Base-by-base conservation (phyloP, 345 rosid genomes). In the Eucalyptus marginata region DNA sequence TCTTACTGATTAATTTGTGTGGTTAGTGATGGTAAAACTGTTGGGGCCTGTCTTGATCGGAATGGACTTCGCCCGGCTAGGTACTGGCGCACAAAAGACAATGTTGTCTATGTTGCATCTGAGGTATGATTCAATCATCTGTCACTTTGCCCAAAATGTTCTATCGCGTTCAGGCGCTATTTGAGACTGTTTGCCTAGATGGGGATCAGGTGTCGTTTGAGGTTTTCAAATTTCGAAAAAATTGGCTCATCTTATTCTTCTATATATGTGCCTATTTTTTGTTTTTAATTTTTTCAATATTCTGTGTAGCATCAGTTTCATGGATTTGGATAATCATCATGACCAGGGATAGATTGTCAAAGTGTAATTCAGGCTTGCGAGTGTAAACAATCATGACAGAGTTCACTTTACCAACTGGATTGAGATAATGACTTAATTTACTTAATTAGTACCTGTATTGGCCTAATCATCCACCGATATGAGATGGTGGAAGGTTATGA, bases 11-110 rank as follows among this genome's bases (percentile, higher is more conserved):
- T 91, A 89, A 86, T 93, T 92, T 89, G 86, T 92, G 90, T 91
- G 92, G 89, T 90, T 93, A 98, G 99, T 94, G 99, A 98, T 93
- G 99, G 99, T 90, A 98, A 98, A 94, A 98, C 98, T 92, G 98
- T 98, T 86, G 99, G 99, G 79, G 99, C 99, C 88, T 95, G 97
- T 91, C 99, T 98, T 88, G 99, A 98, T 90, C 95, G 99, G 83
- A 98, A 98, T 88, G 99, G 99, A 58, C 99, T 98, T 93, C 99
- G 99, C 89, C 99, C 99, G 76, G 99, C 99, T 92, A 94, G 99
- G 90, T 98, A 98, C 87, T 98, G 99, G 99, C 94, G 95, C 89
- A 98, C 99, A 15, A 91, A 90, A 49, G 99, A 98, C 94, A 98
- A 98, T 94, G 90, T 96, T 68, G 99, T 98, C 88, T 98, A 98